These are phyloP conservation scores for Calonectria multiphialidica DNA, from an alignment of 2,329 filamentous ascomycete species.

Conservation along the genomic window DNA sequence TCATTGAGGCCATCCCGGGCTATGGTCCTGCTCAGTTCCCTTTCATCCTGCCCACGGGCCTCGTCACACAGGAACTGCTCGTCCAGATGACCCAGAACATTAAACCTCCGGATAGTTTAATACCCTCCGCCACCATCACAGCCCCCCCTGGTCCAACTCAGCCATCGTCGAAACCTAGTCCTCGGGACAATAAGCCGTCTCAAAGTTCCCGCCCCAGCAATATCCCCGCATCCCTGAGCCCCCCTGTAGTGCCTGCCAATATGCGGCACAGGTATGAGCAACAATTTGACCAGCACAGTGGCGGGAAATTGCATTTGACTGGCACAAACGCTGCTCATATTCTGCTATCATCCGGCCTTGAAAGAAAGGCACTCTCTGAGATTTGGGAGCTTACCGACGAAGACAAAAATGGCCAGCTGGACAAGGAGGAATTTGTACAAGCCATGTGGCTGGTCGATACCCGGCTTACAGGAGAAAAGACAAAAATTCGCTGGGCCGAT, in stretches of 20 bases:
- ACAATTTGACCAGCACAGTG: conserved; percentile 6
- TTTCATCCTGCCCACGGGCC: not conserved
- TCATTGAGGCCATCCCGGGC: conserved; percentile 6
- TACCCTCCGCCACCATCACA: not conserved
- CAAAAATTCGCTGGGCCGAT: conserved; percentile 8
- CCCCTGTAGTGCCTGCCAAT: not conserved
- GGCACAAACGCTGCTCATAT: conserved; percentile 8
- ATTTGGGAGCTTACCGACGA: conserved; percentile 23
- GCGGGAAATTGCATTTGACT: not conserved
- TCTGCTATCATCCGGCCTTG: conserved; percentile 15
- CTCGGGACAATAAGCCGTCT: not conserved
- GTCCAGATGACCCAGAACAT: not conserved
- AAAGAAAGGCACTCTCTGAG: conserved; percentile 8
- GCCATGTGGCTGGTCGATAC: conserved; percentile 22
- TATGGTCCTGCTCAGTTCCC: not conserved
- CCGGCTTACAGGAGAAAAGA: conserved; percentile 6
- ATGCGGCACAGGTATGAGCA: conserved; percentile 14
- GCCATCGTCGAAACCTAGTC: not conserved
- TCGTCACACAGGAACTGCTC: not conserved
- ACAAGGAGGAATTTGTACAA: conserved; percentile 20
- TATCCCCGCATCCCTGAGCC: not conserved
- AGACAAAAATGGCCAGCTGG: conserved; percentile 20
- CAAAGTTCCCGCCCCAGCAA: not conserved
- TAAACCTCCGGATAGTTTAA: conserved; percentile 2
- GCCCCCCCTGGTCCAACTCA: not conserved